Percentiles rank a stretch among this genome's conserved stretches.
These are phyloP conservation scores for Lepiota venenata DNA, from an alignment of 768 basidiomycete species.

Conservation along the genomic window DNA sequence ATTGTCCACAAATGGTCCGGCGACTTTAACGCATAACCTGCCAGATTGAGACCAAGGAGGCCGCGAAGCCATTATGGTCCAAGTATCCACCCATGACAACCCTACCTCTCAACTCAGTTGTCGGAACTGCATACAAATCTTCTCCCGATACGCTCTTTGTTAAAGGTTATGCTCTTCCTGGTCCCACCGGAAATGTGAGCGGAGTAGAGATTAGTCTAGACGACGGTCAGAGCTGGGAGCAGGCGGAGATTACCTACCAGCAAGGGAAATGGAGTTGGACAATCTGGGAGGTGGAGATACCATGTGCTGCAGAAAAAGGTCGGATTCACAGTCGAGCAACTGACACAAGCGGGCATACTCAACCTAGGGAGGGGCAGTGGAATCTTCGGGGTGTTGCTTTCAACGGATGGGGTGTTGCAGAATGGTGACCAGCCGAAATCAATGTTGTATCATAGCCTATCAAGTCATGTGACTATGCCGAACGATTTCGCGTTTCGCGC, in stretches of 20 bases:
- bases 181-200: slow-evolving; percentile 39
- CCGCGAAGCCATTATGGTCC: slow-evolving; percentile 44
- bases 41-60: slow-evolving; percentile 44
- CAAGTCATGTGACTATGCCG: background rate
- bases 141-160: slow-evolving; percentile 34
- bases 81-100: slow-evolving; percentile 56
- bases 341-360: slow-evolving; percentile 45
- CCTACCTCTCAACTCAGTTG: slow-evolving; percentile 60
- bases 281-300: slow-evolving; percentile 57
- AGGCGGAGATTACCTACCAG: slow-evolving; percentile 52
- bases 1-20: background rate
- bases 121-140: slow-evolving; percentile 37
- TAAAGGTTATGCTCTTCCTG: slow-evolving; percentile 58
- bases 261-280: slow-evolving; percentile 74
- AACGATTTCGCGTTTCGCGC: background rate
- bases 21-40: slow-evolving; percentile 1
- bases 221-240: slow-evolving; percentile 47
- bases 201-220: slow-evolving; percentile 51
- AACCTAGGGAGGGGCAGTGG: slow-evolving; percentile 51
- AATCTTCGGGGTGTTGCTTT: slow-evolving; percentile 66
- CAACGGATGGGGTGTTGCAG: slow-evolving; percentile 45
- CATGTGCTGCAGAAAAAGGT: slow-evolving; percentile 28
- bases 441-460: background rate
- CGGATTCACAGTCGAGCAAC: slow-evolving; percentile 47
- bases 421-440: slow-evolving; percentile 25